These are phyloP conservation scores for Trichophyton rubrum DNA, from an alignment of 2,329 filamentous ascomycete species.

Conservation along the genomic window DNA sequence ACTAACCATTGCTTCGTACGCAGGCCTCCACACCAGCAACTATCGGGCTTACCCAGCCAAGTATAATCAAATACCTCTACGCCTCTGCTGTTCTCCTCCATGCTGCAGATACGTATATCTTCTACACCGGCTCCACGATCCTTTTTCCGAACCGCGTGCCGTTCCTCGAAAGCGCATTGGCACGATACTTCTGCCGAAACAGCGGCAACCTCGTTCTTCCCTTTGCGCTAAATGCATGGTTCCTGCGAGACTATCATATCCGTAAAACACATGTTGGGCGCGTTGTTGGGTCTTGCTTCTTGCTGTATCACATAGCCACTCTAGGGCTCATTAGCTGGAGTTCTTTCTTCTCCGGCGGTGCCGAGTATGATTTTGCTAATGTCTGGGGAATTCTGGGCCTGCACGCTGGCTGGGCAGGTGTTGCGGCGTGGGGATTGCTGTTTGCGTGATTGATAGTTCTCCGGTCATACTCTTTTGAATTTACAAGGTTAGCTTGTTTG, in stretches of 20 bases:
- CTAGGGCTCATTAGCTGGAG: conserved; percentile 10
- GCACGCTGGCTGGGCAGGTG: conserved; percentile 7
- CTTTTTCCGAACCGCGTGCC: conserved; percentile 11
- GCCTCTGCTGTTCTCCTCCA: conserved; percentile 8
- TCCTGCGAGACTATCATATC: conserved; percentile 12
- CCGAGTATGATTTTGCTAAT: conserved; percentile 10
- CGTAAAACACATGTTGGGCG: conserved; percentile 11
- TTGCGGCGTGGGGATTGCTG: conserved; percentile 8
- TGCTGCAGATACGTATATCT: conserved; percentile 9
- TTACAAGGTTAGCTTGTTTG: neutral
- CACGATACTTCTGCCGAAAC: conserved; percentile 11
- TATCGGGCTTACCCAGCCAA: conserved; percentile 7
- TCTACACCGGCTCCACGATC: conserved; percentile 12
- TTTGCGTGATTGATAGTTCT: neutral
- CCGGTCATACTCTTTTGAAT: neutral
- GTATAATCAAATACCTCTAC: conserved; percentile 12
- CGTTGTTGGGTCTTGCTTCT: conserved; percentile 9
- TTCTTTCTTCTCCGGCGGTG: conserved; percentile 7
- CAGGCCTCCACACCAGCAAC: conserved; percentile 4
- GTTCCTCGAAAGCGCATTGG: conserved; percentile 8
- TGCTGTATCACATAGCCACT: conserved; percentile 9
- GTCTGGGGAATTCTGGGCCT: conserved; percentile 11
- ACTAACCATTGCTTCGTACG: neutral
- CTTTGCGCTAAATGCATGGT: conserved; percentile 7
- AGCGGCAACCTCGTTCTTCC: conserved; percentile 8